phyloP scores from a whole-genome alignment of 352 stramenopile species.

The Paralagenidium karlingii region DNA sequence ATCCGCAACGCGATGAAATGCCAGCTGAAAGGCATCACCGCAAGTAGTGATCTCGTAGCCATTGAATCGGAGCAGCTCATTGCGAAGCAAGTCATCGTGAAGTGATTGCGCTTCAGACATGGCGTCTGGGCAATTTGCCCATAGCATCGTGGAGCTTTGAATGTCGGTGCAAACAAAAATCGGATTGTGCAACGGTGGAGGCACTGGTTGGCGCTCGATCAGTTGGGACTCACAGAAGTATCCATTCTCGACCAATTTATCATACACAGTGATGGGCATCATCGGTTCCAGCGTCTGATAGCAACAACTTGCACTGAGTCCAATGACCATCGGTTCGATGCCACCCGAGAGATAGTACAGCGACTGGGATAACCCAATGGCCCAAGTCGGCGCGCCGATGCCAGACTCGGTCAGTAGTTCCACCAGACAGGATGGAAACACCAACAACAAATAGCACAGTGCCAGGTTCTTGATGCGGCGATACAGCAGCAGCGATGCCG shows the following conservation, averaged over 20 bases:
- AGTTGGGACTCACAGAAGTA: slow-evolving; percentile 28
- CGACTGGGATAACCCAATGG: slow-evolving; percentile 28
- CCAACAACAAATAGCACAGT: slow-evolving; percentile 47
- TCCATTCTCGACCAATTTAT: slow-evolving; percentile 44
- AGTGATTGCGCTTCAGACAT: slow-evolving; percentile 59
- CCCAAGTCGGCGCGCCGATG: slow-evolving; percentile 19
- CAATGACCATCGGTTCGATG: slow-evolving; percentile 42
- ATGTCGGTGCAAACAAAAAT: slow-evolving; percentile 77
- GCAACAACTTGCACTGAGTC: slow-evolving; percentile 45
- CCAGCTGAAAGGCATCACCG: slow-evolving; percentile 71
- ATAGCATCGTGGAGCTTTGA: slow-evolving; percentile 59
- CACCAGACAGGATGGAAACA: slow-evolving; percentile 43
- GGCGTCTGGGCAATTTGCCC: slow-evolving; percentile 21
- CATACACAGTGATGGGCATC: slow-evolving; percentile 45
- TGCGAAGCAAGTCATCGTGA: slow-evolving; percentile 53
- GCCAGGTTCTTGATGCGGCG: slow-evolving; percentile 61
- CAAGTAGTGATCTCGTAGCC: slow-evolving; percentile 74
- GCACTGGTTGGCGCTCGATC: slow-evolving; percentile 12
- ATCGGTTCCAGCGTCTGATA: slow-evolving; percentile 40
- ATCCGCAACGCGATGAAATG: slow-evolving; percentile 51
- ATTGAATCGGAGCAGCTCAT: slow-evolving; percentile 31
- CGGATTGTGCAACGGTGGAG: slow-evolving; percentile 28
- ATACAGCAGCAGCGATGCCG: slow-evolving; percentile 28
- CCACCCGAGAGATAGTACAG: slow-evolving; percentile 51
- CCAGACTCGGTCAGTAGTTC: slow-evolving; percentile 17